Percentiles rank a stretch among this genome's conserved stretches.
Evolutionary conservation across 768 basidiomycete genomes (phyloP).

Genomic region (Russula lepida): DNA sequence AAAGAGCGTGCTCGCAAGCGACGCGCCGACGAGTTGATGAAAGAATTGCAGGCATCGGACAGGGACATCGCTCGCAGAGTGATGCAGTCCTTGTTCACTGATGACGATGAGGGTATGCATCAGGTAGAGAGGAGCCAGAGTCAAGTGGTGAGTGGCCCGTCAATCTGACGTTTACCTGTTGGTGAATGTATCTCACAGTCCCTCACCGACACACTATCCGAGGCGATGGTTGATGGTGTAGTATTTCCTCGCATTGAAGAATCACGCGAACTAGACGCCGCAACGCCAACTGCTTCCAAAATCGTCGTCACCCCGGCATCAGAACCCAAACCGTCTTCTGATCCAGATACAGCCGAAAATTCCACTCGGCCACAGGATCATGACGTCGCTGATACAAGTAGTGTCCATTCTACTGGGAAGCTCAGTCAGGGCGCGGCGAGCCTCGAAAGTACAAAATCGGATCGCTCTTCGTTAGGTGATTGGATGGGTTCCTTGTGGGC

Average conservation of each 20-base stretch:
- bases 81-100: conserved; percentile 53
- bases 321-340: neutral
- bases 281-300: conserved; percentile 14
- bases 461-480: conserved; percentile 43
- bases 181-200: conserved; percentile 28
- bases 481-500: conserved; percentile 77
- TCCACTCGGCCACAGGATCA: neutral
- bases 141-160: conserved; percentile 38
- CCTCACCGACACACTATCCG: conserved; percentile 38
- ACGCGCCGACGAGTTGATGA: conserved; percentile 47
- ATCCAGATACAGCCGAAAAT: neutral
- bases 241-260: conserved; percentile 28
- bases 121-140: conserved; percentile 51
- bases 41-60: conserved; percentile 51
- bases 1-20: conserved; percentile 46
- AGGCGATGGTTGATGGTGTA: conserved; percentile 45
- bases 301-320: conserved; percentile 14
- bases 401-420: conserved; percentile 14
- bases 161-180: neutral
- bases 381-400: conserved; percentile 7
- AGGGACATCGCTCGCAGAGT: conserved; percentile 60
- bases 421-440: conserved; percentile 15
- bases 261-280: conserved; percentile 12
- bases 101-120: conserved; percentile 38
- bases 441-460: conserved; percentile 23